phyloP scores from a whole-genome alignment of 1,284 basidiomycete species.

The Abortiporus biennis region DNA sequence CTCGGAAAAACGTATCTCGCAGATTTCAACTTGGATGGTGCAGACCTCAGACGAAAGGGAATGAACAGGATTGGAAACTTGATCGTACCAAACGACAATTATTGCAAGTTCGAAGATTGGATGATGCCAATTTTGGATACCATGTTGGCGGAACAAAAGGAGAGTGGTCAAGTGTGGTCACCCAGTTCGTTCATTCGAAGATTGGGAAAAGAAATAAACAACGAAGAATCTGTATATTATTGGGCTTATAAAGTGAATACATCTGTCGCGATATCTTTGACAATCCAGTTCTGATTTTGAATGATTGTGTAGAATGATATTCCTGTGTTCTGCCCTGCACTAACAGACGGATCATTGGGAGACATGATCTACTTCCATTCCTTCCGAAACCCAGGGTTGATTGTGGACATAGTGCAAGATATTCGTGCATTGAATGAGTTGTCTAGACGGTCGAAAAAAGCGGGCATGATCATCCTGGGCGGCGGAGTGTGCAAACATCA shows the following conservation, averaged over 20 bases:
- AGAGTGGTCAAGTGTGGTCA: conserved; percentile 76
- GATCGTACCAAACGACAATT: conserved; percentile 97
- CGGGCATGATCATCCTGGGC: conserved; percentile 97
- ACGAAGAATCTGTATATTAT: conserved; percentile 97
- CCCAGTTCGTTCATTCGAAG: conserved; percentile 92
- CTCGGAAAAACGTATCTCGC: conserved; percentile 94
- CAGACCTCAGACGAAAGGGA: conserved; percentile 79
- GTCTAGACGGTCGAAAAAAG: conserved; percentile 84
- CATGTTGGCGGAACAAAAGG: conserved; percentile 87
- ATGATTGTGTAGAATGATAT: conserved; percentile 79
- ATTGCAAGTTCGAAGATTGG: conserved; percentile 99
- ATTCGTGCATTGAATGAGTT: conserved; percentile 92
- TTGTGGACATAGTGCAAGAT: conserved; percentile 93
- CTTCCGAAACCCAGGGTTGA: conserved; percentile 84
- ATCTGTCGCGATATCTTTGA: conserved; percentile 12
- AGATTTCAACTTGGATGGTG: conserved; percentile 90
- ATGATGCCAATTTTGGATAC: conserved; percentile 88
- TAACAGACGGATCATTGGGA: conserved; percentile 96
- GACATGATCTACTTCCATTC: conserved; percentile 99
- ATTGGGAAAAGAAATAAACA: conserved; percentile 93
- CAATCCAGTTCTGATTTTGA: conserved; percentile 10
- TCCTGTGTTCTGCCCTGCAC: conserved; percentile 96
- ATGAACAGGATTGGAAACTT: conserved; percentile 99
- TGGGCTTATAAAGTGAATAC: conserved; percentile 95
- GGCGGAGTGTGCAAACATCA: conserved; percentile 99